A percentile compares a stretch with the other conserved stretches of the same genome.
These are phyloP conservation scores for Solanum medicagineum DNA, from an alignment of 257 asterid genomes.

Conservation along the genomic window DNA sequence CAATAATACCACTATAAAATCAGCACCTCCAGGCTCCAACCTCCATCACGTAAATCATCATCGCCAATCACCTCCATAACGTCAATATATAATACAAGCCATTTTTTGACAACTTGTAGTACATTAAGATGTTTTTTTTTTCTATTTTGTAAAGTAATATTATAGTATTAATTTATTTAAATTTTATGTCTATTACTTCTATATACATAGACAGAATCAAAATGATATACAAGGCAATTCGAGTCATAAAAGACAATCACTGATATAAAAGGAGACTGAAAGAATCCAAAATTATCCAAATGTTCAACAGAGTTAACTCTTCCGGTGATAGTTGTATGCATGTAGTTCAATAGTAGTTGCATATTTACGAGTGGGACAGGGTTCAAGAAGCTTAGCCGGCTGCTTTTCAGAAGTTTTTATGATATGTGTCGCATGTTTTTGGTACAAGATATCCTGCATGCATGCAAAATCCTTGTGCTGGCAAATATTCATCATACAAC, in stretches of 20 bases:
- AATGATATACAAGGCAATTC: too few species aligned
- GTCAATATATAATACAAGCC: not conserved
- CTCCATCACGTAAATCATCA: not conserved
- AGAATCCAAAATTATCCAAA: too few species aligned
- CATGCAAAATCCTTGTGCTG: not conserved
- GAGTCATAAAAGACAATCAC: too few species aligned
- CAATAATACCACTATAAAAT: too few species aligned
- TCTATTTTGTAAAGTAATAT: not conserved
- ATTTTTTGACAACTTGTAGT: not conserved
- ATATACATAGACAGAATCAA: too few species aligned
- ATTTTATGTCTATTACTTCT: not conserved
- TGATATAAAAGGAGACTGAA: too few species aligned
- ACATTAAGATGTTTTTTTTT: not conserved
- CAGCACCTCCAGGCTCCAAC: too few species aligned
- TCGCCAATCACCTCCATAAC: not conserved
- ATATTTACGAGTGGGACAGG: not conserved
- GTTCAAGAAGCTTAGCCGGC: not conserved
- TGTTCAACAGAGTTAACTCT: too few species aligned
- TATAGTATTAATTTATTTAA: too few species aligned
- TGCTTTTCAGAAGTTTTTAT: not conserved
- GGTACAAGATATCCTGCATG: not conserved
- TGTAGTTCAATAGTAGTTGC: not conserved
- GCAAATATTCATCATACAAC: not conserved
- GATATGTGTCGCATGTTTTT: not conserved
- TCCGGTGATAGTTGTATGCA: too few species aligned